Evolutionary conservation across 106 monocot genomes (phyloP).

Genomic region (Dendrobium chrysotoxum): DNA sequence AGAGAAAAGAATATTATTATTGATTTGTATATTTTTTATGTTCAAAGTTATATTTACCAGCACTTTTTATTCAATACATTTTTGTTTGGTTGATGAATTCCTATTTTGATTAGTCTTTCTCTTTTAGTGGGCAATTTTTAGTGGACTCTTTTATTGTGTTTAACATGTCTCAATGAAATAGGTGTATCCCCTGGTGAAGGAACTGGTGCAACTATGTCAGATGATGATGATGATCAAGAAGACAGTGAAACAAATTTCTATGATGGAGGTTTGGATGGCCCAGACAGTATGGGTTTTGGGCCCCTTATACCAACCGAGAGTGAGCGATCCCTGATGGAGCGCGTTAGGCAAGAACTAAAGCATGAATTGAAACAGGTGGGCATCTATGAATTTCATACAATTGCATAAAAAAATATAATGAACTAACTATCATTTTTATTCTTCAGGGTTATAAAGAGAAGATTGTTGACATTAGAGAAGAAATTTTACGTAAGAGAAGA

Average conservation of each 20-base stretch:
- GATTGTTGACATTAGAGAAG: constrained; percentile 91
- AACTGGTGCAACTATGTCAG: constrained; percentile 96
- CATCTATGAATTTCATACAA: background rate
- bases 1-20: too few relatives aligned
- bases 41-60: too few relatives aligned
- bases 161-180: constrained; percentile 8
- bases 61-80: too few relatives aligned
- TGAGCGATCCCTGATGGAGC: constrained; percentile 89
- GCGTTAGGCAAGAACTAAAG: constrained; percentile 88
- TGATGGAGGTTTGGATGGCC: constrained; percentile 61
- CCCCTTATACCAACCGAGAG: constrained; percentile 91
- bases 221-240: constrained; percentile 85
- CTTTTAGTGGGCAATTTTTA: background rate
- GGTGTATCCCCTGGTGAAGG: constrained; percentile 89
- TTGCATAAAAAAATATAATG: background rate
- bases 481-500: constrained; percentile 85
- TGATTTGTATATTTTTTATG: too few relatives aligned
- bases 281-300: constrained; percentile 82
- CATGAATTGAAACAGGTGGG: constrained; percentile 87
- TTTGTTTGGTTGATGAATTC: too few relatives aligned
- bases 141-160: background rate
- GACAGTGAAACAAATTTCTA: constrained; percentile 82
- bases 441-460: constrained; percentile 90
- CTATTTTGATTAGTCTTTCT: too few relatives aligned
- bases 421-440: background rate